Evolutionary conservation across 2,329 filamentous ascomycete species (phyloP).

Genomic region (Aspergillus pseudonomiae): DNA sequence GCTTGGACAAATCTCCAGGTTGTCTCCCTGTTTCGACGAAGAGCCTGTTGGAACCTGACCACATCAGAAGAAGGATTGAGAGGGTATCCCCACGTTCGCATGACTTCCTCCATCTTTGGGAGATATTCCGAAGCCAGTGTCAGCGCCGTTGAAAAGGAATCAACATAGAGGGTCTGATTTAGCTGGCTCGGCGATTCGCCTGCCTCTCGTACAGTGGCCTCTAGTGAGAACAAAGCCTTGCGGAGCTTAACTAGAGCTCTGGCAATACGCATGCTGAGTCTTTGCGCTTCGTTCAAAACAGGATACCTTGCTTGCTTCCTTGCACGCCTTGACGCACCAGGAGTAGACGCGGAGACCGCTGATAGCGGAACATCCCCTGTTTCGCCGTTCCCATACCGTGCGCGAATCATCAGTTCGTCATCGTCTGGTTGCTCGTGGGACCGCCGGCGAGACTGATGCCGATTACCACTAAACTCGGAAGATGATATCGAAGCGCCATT

Average conservation of each 20-base stretch:
- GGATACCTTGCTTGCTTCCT: slow-evolving; percentile 45
- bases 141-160: slow-evolving; percentile 46
- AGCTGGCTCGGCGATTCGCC: slow-evolving; percentile 29
- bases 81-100: slow-evolving; percentile 61
- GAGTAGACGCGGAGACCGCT: slow-evolving; percentile 26
- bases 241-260: slow-evolving; percentile 58
- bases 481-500: slow-evolving; percentile 50
- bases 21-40: slow-evolving; percentile 59
- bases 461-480: slow-evolving; percentile 46
- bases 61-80: slow-evolving; percentile 57
- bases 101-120: slow-evolving; percentile 60
- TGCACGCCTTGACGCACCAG: slow-evolving; percentile 36
- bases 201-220: slow-evolving; percentile 36
- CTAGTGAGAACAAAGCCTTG: slow-evolving; percentile 58
- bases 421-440: slow-evolving; percentile 43
- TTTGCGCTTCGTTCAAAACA: slow-evolving; percentile 56
- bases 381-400: slow-evolving; percentile 63
- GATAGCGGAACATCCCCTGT: slow-evolving; percentile 60
- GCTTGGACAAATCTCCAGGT: slow-evolving; percentile 65
- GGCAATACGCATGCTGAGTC: slow-evolving; percentile 58
- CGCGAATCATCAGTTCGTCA: slow-evolving; percentile 55
- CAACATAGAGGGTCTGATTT: slow-evolving; percentile 36
- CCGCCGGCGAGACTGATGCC: slow-evolving; percentile 53
- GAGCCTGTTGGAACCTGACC: slow-evolving; percentile 57
- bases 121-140: slow-evolving; percentile 53